phyloP scores from a whole-genome alignment of 2,329 filamentous ascomycete species.

The Pseudopithomyces chartarum region DNA sequence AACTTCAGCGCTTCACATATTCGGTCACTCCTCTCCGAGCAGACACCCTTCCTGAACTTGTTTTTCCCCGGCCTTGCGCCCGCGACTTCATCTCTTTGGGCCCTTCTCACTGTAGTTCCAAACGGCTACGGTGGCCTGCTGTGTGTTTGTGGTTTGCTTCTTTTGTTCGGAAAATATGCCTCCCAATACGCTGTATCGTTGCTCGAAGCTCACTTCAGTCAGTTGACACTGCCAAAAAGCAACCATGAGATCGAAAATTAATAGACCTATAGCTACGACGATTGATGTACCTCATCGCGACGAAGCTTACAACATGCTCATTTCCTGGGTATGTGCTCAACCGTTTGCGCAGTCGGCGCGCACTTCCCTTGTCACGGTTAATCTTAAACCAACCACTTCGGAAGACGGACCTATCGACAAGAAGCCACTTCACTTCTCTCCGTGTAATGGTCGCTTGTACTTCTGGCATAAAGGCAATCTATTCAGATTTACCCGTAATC shows the following conservation, averaged over 20 bases:
- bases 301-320: constrained; percentile 17
- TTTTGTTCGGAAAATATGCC: constrained; percentile 14
- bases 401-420: constrained; percentile 7
- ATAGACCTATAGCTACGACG: constrained; percentile 11
- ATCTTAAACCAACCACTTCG: constrained; percentile 14
- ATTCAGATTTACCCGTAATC: constrained; percentile 14
- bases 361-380: constrained; percentile 14
- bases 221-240: neutral
- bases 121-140: constrained; percentile 12
- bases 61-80: constrained; percentile 13
- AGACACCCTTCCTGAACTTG: too few relatives aligned
- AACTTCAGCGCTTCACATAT: constrained; percentile 7
- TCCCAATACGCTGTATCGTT: constrained; percentile 8
- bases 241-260: constrained; percentile 6
- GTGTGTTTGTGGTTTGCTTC: too few relatives aligned
- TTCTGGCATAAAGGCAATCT: constrained; percentile 15
- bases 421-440: constrained; percentile 19
- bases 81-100: constrained; percentile 8
- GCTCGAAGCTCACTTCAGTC: neutral
- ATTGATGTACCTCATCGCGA: constrained; percentile 15
- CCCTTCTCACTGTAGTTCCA: constrained; percentile 11
- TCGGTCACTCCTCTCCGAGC: constrained; percentile 9
- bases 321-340: constrained; percentile 13
- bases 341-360: constrained; percentile 14
- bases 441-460: too few relatives aligned